Conservation (phyloP, 345 rosid species). For the Dovyalis caffra region DNA sequence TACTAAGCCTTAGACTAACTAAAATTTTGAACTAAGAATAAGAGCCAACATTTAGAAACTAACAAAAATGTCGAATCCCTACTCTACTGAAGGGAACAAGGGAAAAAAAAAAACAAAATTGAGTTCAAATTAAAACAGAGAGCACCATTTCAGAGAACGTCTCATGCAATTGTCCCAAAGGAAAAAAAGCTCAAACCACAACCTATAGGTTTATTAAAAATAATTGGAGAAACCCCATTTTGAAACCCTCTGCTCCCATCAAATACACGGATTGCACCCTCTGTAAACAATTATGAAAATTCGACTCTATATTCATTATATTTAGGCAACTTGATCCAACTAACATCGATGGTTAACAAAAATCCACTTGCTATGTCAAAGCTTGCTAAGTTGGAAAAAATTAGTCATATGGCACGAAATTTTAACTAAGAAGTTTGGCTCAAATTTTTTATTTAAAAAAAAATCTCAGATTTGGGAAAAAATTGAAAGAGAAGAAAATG, state of each 20-base stretch:
- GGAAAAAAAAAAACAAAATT: background rate
- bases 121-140: background rate
- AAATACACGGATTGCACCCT: background rate
- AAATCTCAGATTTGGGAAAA: no score
- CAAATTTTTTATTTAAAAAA: background rate
- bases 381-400: background rate
- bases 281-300: no score
- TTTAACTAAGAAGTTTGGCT: background rate
- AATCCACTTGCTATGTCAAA: background rate
- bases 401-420: background rate
- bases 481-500: no score
- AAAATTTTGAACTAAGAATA: background rate
- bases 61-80: background rate
- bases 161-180: background rate
- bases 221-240: background rate
- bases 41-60: background rate
- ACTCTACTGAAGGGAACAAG: background rate
- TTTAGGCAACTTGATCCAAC: background rate
- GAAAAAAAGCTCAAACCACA: background rate
- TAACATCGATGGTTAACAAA: background rate
- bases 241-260: background rate
- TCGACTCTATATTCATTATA: background rate
- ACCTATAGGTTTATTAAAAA: background rate
- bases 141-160: background rate
- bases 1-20: background rate